These are phyloP conservation scores for Ascoidea asiatica DNA, from an alignment of 805 yeast species.

Conservation along the genomic window DNA sequence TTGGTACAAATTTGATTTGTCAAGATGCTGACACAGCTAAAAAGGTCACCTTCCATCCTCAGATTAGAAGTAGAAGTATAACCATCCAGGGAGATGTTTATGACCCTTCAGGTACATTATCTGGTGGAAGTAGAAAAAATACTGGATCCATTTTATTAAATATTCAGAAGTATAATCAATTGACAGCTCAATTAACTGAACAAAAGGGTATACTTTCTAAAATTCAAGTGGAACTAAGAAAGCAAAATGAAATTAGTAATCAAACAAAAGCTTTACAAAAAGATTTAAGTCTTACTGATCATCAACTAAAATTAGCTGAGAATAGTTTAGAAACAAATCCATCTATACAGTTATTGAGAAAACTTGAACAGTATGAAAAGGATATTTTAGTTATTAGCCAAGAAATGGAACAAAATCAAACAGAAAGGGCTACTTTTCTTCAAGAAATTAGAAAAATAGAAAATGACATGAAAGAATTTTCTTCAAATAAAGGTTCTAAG, in stretches of 20 bases:
- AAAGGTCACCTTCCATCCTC: conserved; percentile 74
- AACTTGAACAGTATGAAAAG: conserved; percentile 27
- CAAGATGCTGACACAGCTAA: conserved; percentile 81
- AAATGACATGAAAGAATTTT: conserved; percentile 73
- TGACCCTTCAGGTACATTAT: conserved; percentile 90
- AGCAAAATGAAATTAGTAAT: conserved; percentile 28
- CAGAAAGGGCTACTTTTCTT: conserved; percentile 19
- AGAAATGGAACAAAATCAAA: conserved; percentile 23
- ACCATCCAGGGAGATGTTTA: conserved; percentile 89
- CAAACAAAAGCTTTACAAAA: conserved; percentile 45
- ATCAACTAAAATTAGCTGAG: conserved; percentile 42
- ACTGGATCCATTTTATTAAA: conserved; percentile 44
- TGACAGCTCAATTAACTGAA: conserved; percentile 23
- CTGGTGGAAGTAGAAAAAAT: conserved; percentile 80
- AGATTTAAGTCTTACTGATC: conserved; percentile 40
- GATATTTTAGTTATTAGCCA: conserved; percentile 31
- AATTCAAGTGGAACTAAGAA: conserved; percentile 25
- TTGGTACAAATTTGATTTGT: conserved; percentile 85
- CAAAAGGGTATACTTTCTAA: conserved; percentile 29
- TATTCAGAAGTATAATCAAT: conserved; percentile 49
- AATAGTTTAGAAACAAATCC: conserved; percentile 43
- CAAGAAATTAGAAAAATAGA: conserved; percentile 41
- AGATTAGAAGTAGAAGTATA: conserved; percentile 67
- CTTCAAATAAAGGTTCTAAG: conserved; percentile 66
- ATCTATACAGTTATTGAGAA: conserved; percentile 39